phyloP scores from a whole-genome alignment of 345 rosid species.

The Pugionium cornutum region DNA sequence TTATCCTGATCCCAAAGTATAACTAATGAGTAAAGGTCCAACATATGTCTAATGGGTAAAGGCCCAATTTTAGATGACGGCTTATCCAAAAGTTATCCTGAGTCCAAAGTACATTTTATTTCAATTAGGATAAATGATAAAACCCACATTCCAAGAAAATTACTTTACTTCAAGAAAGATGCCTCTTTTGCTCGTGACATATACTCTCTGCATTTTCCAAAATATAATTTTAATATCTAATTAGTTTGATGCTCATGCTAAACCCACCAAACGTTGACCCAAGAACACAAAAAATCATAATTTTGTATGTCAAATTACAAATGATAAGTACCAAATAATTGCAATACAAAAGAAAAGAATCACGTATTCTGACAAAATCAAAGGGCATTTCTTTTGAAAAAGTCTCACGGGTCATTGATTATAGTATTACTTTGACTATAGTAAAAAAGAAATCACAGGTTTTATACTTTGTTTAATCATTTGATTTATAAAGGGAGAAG shows the following conservation, averaged over 20 bases:
- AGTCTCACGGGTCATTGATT: slow-evolving; percentile 14
- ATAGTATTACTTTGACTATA: slow-evolving; percentile 21
- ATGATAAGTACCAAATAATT: not conserved
- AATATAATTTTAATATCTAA: not conserved
- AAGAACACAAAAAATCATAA: not conserved
- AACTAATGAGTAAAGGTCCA: too few species aligned
- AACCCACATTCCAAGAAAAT: slow-evolving; percentile 20
- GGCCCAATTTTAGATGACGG: not conserved
- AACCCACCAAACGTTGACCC: slow-evolving; percentile 7
- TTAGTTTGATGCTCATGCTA: slow-evolving; percentile 17
- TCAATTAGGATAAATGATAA: not conserved
- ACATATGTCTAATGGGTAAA: not conserved
- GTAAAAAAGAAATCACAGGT: slow-evolving; percentile 11
- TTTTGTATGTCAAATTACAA: too few species aligned
- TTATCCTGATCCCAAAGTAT: too few species aligned
- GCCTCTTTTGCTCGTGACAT: slow-evolving; percentile 38
- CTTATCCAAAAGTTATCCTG: not conserved
- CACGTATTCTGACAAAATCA: not conserved
- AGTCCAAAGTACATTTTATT: slow-evolving; percentile 17
- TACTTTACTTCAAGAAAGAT: slow-evolving; percentile 39
- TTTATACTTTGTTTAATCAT: slow-evolving; percentile 3
- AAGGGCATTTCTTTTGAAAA: slow-evolving; percentile 3
- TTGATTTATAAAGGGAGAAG: not conserved
- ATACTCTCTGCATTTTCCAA: slow-evolving; percentile 19
- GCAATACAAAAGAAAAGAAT: not conserved